Conservation (phyloP, 2,329 filamentous ascomycete genomes). For the Amauroascus niger region DNA sequence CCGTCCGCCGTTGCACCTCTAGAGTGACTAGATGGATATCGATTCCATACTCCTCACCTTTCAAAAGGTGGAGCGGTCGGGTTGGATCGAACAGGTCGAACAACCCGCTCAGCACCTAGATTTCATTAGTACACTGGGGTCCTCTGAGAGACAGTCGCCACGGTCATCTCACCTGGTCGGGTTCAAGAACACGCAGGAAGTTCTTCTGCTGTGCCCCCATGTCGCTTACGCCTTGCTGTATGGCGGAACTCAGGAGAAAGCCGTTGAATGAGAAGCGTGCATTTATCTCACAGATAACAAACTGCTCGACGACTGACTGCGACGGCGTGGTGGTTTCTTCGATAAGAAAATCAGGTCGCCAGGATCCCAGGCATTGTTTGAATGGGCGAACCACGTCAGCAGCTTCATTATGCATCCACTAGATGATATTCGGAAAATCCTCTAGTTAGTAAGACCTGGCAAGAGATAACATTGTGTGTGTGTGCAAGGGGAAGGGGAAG, state of each 20-base stretch:
- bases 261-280: slow-evolving; percentile 15
- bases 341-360: slow-evolving; percentile 19
- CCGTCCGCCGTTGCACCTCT: slow-evolving; percentile 22
- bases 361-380: slow-evolving; percentile 15
- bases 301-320: background rate
- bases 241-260: background rate
- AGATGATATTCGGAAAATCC: background rate
- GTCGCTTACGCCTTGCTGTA: slow-evolving; percentile 4
- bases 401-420: slow-evolving; percentile 12
- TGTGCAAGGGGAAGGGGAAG: background rate
- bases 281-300: slow-evolving; percentile 20
- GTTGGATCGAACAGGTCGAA: slow-evolving; percentile 26
- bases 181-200: slow-evolving; percentile 5
- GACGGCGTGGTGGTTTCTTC: background rate
- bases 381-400: slow-evolving; percentile 8
- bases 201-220: slow-evolving; percentile 5
- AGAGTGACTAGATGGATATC: slow-evolving; percentile 36
- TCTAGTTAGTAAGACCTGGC: background rate
- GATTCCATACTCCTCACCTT: slow-evolving; percentile 31
- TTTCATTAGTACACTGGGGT: background rate
- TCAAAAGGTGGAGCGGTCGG: slow-evolving; percentile 31
- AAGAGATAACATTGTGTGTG: background rate
- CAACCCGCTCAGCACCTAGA: slow-evolving; percentile 28
- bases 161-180: slow-evolving; percentile 5
- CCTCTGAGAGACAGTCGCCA: background rate